Percentiles rank a stretch among this genome's conserved stretches.
Conservation (phyloP, 2,329 filamentous ascomycete species). For the Trichoderma cornu-damae region DNA sequence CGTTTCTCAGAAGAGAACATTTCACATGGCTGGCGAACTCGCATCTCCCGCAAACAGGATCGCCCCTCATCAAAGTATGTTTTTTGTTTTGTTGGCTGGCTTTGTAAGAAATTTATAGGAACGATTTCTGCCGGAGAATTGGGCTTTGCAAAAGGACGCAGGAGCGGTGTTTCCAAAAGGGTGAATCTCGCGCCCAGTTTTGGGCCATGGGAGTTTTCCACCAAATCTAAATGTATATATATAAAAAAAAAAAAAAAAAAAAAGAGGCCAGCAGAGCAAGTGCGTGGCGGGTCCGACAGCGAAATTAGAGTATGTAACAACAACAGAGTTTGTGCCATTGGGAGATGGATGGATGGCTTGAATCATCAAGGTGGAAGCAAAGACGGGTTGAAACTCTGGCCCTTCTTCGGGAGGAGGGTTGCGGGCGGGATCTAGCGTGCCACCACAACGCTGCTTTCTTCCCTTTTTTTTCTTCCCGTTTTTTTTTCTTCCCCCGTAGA, state of each 20-base stretch:
- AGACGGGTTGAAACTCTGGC: slow-evolving; percentile 12
- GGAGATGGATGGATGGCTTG: neutral
- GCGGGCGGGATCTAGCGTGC: neutral
- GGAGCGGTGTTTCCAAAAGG: too few species aligned
- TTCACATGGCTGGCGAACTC: neutral
- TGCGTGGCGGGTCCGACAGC: slow-evolving; percentile 13
- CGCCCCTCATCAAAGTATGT: neutral
- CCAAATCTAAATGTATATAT: too few species aligned
- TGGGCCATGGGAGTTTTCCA: too few species aligned
- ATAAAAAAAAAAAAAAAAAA: too few species aligned
- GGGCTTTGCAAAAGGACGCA: too few species aligned
- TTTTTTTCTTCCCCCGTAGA: too few species aligned
- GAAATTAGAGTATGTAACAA: neutral
- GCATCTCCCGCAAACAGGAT: neutral
- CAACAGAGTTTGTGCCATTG: neutral
- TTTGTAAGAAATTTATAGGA: too few species aligned
- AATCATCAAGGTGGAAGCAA: neutral
- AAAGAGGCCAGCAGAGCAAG: neutral
- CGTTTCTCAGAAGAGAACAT: neutral
- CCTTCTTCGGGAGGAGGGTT: slow-evolving; percentile 3
- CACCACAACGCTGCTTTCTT: neutral
- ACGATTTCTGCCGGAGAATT: too few species aligned
- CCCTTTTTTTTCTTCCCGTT: too few species aligned
- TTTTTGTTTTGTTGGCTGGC: too few species aligned
- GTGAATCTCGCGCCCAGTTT: too few species aligned